Evolutionary conservation across 352 stramenopile species (phyloP).

Genomic region (Phytophthora idaei): DNA sequence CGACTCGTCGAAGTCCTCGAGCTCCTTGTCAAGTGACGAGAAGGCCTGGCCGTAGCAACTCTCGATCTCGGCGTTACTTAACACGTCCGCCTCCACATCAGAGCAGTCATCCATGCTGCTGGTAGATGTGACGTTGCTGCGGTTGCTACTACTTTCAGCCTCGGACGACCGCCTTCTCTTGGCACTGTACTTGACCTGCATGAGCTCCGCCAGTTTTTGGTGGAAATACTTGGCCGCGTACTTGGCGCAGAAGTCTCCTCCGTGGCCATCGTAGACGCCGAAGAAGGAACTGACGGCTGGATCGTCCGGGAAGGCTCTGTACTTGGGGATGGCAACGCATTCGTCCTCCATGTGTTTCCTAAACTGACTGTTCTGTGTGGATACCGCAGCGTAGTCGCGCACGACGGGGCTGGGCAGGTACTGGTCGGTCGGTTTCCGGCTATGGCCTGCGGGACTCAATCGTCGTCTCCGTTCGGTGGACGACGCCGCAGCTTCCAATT

Average conservation of each 20-base stretch:
- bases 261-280: conserved; percentile 84
- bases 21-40: conserved; percentile 62
- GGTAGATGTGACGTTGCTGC: conserved; percentile 54
- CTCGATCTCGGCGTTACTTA: conserved; percentile 66
- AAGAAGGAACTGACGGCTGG: conserved; percentile 80
- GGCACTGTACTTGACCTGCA: conserved; percentile 46
- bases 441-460: conserved; percentile 14
- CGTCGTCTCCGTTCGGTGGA: conserved; percentile 17
- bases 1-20: conserved; percentile 73
- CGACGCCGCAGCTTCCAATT: conserved; percentile 12
- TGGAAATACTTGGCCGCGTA: conserved; percentile 81
- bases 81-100: conserved; percentile 49
- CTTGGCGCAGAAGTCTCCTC: conserved; percentile 79
- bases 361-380: conserved; percentile 83
- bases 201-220: conserved; percentile 47
- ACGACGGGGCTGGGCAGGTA: conserved; percentile 53
- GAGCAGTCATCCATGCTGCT: conserved; percentile 47
- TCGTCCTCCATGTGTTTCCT: conserved; percentile 87
- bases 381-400: conserved; percentile 73
- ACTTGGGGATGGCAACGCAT: conserved; percentile 77
- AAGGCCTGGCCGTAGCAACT: conserved; percentile 68
- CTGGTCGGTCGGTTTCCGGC: conserved; percentile 19
- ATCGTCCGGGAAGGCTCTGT: conserved; percentile 61
- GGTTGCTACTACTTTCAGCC: conserved; percentile 43
- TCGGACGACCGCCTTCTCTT: conserved; percentile 42